A percentile compares a stretch with the other conserved stretches of the same genome.
Evolutionary conservation across 176 grass and related monocot genomes (phyloP).

Genomic region (Leersia perrieri): DNA sequence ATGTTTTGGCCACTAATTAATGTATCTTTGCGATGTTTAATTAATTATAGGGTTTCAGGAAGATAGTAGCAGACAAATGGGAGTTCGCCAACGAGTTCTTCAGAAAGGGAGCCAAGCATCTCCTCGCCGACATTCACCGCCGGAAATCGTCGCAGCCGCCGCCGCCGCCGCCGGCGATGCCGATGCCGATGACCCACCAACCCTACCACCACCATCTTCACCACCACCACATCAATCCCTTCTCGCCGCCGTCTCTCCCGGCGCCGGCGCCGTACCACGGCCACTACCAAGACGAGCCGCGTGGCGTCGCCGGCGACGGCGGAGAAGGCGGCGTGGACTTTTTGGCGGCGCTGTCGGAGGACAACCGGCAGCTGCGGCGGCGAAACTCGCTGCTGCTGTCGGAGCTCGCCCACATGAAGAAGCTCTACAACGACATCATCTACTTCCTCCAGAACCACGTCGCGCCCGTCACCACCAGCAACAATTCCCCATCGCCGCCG

Average conservation of each 20-base stretch:
- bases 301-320: not conserved
- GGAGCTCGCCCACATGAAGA: conserved; percentile 94
- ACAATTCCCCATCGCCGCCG: conserved; percentile 39
- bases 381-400: conserved; percentile 80
- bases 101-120: conserved; percentile 86
- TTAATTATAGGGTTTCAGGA: conserved; percentile 87
- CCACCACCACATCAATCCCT: conserved; percentile 43
- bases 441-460: conserved; percentile 94
- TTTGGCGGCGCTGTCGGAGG: conserved; percentile 76
- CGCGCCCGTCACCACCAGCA: conserved; percentile 36
- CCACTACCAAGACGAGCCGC: conserved; percentile 29
- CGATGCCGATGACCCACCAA: conserved; percentile 27
- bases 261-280: conserved; percentile 29
- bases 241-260: conserved; percentile 45
- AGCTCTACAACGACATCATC: conserved; percentile 94
- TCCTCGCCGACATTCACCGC: conserved; percentile 86
- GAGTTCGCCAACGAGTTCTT: conserved; percentile 98
- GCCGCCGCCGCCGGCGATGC: not conserved
- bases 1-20: not conserved
- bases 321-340: conserved; percentile 27
- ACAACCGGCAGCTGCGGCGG: conserved; percentile 75
- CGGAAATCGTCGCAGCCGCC: conserved; percentile 63
- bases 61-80: conserved; percentile 92
- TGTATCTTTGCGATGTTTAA: not conserved
- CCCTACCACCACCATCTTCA: conserved; percentile 31